Evolutionary conservation across 768 basidiomycete genomes (phyloP).

Genomic region (Suillus weaverae): DNA sequence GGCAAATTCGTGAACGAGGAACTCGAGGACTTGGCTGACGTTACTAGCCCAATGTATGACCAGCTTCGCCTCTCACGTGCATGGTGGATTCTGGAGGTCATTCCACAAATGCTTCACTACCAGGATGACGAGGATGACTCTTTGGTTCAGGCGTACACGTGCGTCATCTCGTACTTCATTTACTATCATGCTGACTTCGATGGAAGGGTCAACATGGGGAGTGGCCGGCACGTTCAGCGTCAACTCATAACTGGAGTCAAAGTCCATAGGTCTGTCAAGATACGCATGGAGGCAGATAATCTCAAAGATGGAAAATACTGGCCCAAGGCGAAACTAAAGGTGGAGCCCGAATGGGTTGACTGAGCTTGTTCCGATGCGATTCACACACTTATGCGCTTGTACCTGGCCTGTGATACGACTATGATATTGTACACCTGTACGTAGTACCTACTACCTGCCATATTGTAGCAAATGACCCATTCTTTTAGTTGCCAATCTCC

Average conservation of each 20-base stretch:
- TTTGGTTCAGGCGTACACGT: slow-evolving; percentile 21
- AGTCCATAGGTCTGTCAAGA: slow-evolving; percentile 47
- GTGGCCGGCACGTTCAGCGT: slow-evolving; percentile 42
- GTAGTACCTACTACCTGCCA: background rate
- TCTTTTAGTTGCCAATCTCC: background rate
- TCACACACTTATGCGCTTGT: background rate
- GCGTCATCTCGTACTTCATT: slow-evolving; percentile 4
- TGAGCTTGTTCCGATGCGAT: slow-evolving; percentile 16
- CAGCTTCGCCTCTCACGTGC: slow-evolving; percentile 44
- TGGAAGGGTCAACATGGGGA: slow-evolving; percentile 38
- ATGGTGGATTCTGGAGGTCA: slow-evolving; percentile 71
- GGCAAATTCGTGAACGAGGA: slow-evolving; percentile 46
- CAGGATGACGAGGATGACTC: slow-evolving; percentile 24
- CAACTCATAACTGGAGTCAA: slow-evolving; percentile 41
- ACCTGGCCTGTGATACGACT: background rate
- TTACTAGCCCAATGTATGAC: slow-evolving; percentile 53
- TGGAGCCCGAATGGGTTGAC: slow-evolving; percentile 42
- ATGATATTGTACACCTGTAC: background rate
- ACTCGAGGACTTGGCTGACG: slow-evolving; percentile 63
- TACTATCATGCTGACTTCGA: background rate
- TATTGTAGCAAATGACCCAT: background rate
- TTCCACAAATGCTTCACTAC: slow-evolving; percentile 38
- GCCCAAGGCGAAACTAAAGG: slow-evolving; percentile 40
- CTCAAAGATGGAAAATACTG: slow-evolving; percentile 34
- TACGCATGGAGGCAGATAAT: slow-evolving; percentile 51